Evolutionary conservation across 176 grass and related monocot genomes (phyloP).

Genomic region (Carex parvula): DNA sequence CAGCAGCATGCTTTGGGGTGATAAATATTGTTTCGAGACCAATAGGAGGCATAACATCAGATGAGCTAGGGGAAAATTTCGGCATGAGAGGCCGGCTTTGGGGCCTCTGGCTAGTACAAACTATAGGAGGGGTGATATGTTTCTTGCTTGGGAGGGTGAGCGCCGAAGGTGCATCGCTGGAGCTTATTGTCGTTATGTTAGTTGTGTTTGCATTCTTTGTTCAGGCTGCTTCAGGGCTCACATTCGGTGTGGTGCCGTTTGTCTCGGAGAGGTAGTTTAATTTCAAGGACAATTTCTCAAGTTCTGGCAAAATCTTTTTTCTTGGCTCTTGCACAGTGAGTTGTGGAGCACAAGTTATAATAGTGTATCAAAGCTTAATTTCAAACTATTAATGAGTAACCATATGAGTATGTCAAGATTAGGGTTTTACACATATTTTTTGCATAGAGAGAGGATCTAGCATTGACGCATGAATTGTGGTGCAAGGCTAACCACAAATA

Average conservation of each 20-base stretch:
- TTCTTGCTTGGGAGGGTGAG: slow-evolving; percentile 58
- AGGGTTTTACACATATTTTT: not conserved
- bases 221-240: slow-evolving; percentile 67
- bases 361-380: not conserved
- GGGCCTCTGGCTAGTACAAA: slow-evolving; percentile 70
- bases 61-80: slow-evolving; percentile 40
- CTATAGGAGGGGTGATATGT: slow-evolving; percentile 42
- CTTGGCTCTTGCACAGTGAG: not conserved
- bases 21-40: slow-evolving; percentile 66
- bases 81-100: slow-evolving; percentile 75
- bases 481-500: not conserved
- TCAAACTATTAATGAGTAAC: not conserved
- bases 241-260: slow-evolving; percentile 75
- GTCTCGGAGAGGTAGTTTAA: slow-evolving; percentile 54
- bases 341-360: not conserved
- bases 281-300: not conserved
- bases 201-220: slow-evolving; percentile 57
- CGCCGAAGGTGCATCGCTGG: slow-evolving; percentile 26
- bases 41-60: slow-evolving; percentile 53
- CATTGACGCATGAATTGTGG: not conserved
- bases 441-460: not conserved
- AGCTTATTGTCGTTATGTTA: slow-evolving; percentile 38
- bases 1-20: slow-evolving; percentile 64
- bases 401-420: not conserved
- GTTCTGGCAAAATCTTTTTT: not conserved